Percentiles rank a stretch among this genome's conserved stretches.
These are phyloP conservation scores for Daucus carota DNA, from an alignment of 129 eudicot genomes.

Conservation along the genomic window DH1_v3.0 NC_030383.2:49706001-49706500, in stretches of 20 bases:
- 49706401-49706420: not conserved
- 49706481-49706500: not conserved
- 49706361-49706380: not conserved
- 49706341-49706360: not conserved
- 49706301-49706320: conserved; percentile 40
- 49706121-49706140: conserved; percentile 65
- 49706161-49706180: not conserved
- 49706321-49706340: conserved; percentile 23
- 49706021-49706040: conserved; percentile 41
- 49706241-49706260: not conserved
- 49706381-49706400: not conserved
- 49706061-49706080: conserved; percentile 45
- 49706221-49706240: not conserved
- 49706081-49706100: conserved; percentile 48
- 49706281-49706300: conserved; percentile 52
- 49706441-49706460: not conserved
- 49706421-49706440: not conserved
- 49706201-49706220: not conserved
- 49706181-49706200: not conserved
- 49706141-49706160: conserved; percentile 49
- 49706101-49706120: conserved; percentile 71
- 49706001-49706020: conserved; percentile 57
- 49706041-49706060: conserved; percentile 41
- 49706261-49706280: conserved; percentile 36
- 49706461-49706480: not conserved